These are phyloP conservation scores for Erythrobasidium yunnanense DNA, from an alignment of 768 basidiomycete species.

Conservation along the genomic window DNA sequence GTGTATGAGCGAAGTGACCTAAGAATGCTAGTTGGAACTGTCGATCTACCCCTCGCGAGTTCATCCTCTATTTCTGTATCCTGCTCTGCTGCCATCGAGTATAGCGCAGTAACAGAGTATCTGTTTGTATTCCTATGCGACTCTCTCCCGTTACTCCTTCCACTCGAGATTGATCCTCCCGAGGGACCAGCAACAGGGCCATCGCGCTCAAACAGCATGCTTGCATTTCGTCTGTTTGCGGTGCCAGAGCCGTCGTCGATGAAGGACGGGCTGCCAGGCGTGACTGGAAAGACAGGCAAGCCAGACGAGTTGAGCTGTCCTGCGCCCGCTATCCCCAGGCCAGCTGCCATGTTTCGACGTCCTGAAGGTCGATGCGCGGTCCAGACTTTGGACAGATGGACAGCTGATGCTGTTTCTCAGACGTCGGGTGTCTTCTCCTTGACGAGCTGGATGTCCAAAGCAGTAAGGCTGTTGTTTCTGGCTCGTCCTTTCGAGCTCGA, in stretches of 20 bases:
- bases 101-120: slow-evolving; percentile 88
- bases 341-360: too few species aligned
- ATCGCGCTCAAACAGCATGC: slow-evolving; percentile 1
- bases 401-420: too few species aligned
- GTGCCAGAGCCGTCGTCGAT: background rate
- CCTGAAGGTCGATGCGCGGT: too few species aligned
- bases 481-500: too few species aligned
- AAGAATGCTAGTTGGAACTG: background rate
- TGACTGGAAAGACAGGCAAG: background rate
- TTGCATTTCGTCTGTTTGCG: slow-evolving; percentile 8
- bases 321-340: too few species aligned
- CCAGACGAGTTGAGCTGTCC: background rate
- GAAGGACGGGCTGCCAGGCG: background rate
- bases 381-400: too few species aligned
- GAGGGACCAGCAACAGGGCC: too few species aligned
- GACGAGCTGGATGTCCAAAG: too few species aligned
- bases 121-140: slow-evolving; percentile 83
- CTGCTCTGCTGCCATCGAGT: slow-evolving; percentile 97
- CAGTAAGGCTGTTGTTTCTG: too few species aligned
- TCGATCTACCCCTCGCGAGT: slow-evolving; percentile 67
- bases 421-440: too few species aligned
- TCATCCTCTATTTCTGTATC: slow-evolving; percentile 97
- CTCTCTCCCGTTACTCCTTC: background rate
- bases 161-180: too few species aligned
- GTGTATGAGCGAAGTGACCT: background rate